Evolutionary conservation across 345 rosid genomes (phyloP), one percentile per base, ranked within the genome.

Genomic region (Populus nigra): DNA sequence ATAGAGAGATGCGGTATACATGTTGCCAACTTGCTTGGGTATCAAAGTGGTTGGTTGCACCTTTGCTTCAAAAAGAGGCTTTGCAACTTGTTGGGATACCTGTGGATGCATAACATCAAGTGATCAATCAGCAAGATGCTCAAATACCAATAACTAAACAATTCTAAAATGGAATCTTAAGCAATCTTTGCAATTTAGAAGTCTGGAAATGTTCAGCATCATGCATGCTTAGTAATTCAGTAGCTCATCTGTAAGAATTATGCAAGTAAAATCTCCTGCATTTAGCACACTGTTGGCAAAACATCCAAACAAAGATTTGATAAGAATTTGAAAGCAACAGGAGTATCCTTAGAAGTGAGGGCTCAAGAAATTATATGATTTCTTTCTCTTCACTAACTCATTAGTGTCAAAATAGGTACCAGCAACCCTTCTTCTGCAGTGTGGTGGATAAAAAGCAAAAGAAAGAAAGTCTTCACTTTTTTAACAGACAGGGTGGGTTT

Each of bases 11-110:
- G 99, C 99, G 1, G 99, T 96, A 85, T 96, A 94, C 98, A 92
- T 96, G 89, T 96, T 96, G 77, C 99, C 99, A n/a, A 92, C 97
- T 94, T 92, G 91, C 77, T 96, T 96, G 35, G 99, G 99, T 69
- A 96, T 41, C 88, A 94, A 84, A 77, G 97, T 92, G 57, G 97
- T 84, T 15, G 98, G 96, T 80, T 90, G 94, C 78, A 94, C 97
- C 90, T 90, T 96, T 25, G 85, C 77, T 69, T 91, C 96, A 63
- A 91, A 96, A n/a, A 92, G 85, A 45, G 98, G 87, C 91, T 96
- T 96, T 15, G 99, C 90, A 71, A 87, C 86, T 85, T 92, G 97
- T 81, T 96, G 99, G 68, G 99, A 91, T 50, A 86, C 89, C 98
- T 96, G 85, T 66, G 85, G 70, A 78, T 39, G 47, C 76, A 78